Percentiles rank a stretch among this genome's conserved stretches.
Conservation (phyloP, 202 grass and related monocot species). For the Bolboschoenoplectus hybrid region DNA sequence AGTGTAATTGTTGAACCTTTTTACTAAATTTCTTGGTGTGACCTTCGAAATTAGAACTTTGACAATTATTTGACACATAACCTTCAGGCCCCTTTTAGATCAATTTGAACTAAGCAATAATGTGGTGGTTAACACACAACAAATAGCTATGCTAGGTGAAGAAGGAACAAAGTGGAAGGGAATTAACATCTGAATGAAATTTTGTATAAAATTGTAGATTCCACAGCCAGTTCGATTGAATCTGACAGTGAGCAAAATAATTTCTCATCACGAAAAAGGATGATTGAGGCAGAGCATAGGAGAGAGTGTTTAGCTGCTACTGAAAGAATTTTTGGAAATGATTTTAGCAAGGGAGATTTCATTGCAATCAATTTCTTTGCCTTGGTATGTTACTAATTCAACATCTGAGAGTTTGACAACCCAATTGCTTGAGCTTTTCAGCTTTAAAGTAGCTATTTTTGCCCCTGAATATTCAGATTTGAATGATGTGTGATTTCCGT, state of each 20-base stretch:
- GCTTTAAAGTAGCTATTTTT: neutral
- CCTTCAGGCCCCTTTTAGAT: neutral
- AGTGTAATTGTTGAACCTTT: conserved; percentile 7
- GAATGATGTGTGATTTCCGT: conserved; percentile 29
- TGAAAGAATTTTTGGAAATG: conserved; percentile 73
- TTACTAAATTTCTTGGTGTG: neutral
- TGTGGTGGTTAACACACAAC: neutral
- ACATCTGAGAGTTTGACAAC: neutral
- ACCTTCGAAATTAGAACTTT: neutral
- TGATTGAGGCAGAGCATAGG: conserved; percentile 65
- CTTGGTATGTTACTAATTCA: conserved; percentile 47
- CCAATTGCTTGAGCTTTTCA: neutral
- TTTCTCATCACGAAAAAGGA: conserved; percentile 55
- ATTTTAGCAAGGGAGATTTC: conserved; percentile 55
- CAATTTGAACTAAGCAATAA: neutral
- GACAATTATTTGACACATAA: neutral
- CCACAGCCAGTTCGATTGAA: conserved; percentile 42
- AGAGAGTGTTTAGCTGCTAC: conserved; percentile 66
- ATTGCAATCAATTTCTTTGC: conserved; percentile 90
- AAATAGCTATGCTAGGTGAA: neutral
- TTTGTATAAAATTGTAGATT: conserved; percentile 37
- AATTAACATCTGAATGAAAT: neutral
- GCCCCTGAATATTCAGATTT: conserved; percentile 25
- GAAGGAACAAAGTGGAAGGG: neutral
- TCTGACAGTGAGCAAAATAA: conserved; percentile 42